Percentiles rank a stretch among this genome's conserved stretches.
phyloP scores from a whole-genome alignment of 306 rosid genomes.

The Quillaja saponaria region DNA sequence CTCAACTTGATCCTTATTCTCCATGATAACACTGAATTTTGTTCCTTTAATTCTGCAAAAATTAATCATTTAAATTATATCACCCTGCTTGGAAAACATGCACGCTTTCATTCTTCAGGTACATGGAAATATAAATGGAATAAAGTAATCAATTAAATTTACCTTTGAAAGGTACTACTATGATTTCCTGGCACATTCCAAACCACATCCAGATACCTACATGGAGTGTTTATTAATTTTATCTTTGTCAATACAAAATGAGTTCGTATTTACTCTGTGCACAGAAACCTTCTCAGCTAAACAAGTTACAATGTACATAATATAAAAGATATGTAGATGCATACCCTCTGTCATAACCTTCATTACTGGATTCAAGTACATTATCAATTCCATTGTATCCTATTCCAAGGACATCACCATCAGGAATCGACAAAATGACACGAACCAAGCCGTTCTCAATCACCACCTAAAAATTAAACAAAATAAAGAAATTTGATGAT shows the following conservation, averaged over 20 bases:
- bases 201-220: slow-evolving; percentile 67
- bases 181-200: slow-evolving; percentile 44
- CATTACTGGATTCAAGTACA: slow-evolving; percentile 39
- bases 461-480: slow-evolving; percentile 44
- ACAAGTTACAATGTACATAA: no score
- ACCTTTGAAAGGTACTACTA: slow-evolving; percentile 37
- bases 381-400: slow-evolving; percentile 47
- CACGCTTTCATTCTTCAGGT: background rate
- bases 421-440: slow-evolving; percentile 51
- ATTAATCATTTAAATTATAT: background rate
- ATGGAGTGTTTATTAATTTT: background rate
- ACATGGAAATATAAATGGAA: background rate
- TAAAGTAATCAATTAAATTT: background rate
- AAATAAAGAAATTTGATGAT: background rate
- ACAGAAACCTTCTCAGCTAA: no score
- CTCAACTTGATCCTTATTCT: slow-evolving; percentile 45
- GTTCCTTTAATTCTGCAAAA: slow-evolving; percentile 47
- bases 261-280: no score
- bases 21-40: slow-evolving; percentile 29
- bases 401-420: slow-evolving; percentile 55
- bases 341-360: slow-evolving; percentile 61
- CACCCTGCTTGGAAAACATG: background rate
- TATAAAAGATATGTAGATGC: no score
- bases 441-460: slow-evolving; percentile 60
- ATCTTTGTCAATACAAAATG: no score